Percentiles rank a stretch among this genome's conserved stretches.
phyloP scores from a whole-genome alignment of 768 basidiomycete species.

The Boletellus sp. region DNA sequence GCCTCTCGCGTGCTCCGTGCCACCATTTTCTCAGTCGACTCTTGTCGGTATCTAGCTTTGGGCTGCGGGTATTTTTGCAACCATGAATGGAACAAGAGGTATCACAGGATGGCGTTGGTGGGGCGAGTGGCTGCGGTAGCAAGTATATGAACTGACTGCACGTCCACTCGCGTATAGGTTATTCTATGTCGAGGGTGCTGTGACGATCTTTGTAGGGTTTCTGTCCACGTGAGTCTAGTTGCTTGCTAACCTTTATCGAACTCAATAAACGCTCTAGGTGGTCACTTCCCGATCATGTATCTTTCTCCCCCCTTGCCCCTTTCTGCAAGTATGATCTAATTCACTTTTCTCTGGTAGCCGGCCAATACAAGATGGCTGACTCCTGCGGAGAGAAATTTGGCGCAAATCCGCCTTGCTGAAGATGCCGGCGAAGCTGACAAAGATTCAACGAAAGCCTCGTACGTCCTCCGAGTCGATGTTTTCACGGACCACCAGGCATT shows the following conservation, averaged over 20 bases:
- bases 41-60: constrained; percentile 42
- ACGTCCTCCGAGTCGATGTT: constrained; percentile 19
- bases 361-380: constrained; percentile 61
- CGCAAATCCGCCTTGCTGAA: constrained; percentile 62
- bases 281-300: constrained; percentile 57
- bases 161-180: constrained; percentile 41
- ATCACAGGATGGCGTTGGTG: constrained; percentile 72
- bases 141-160: background rate
- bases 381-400: constrained; percentile 47
- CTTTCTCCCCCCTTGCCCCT: constrained; percentile 12
- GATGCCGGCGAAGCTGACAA: constrained; percentile 66
- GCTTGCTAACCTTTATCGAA: background rate
- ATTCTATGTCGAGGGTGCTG: constrained; percentile 67
- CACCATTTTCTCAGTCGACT: background rate
- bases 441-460: constrained; percentile 57
- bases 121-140: constrained; percentile 1
- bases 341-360: constrained; percentile 36
- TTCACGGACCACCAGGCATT: too few species aligned
- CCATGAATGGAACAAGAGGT: constrained; percentile 64
- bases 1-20: constrained; percentile 16
- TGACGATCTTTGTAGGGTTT: constrained; percentile 59
- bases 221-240: constrained; percentile 41
- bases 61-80: constrained; percentile 68
- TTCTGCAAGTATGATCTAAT: background rate
- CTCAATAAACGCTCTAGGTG: constrained; percentile 37